These are phyloP conservation scores for Colletotrichum sp. DNA, from an alignment of 2,329 filamentous ascomycete species.

Conservation along the genomic window DNA sequence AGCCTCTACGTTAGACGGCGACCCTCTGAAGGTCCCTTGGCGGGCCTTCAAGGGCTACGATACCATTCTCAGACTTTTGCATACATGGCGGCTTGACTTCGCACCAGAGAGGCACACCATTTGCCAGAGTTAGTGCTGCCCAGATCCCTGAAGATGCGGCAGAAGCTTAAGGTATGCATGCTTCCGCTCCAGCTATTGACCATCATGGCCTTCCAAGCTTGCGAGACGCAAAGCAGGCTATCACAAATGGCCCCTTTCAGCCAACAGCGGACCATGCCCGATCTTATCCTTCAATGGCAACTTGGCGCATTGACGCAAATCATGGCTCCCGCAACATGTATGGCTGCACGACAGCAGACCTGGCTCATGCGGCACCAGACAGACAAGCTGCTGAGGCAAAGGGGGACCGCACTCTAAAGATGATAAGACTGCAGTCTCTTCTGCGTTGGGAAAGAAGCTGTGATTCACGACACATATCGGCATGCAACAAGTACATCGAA, in stretches of 20 bases:
- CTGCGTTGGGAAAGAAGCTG: not conserved
- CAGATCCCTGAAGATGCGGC: not conserved
- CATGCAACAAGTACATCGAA: not conserved
- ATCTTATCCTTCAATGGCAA: not conserved
- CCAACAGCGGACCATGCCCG: not conserved
- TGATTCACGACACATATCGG: not conserved
- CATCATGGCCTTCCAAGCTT: not conserved
- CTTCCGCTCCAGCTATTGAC: not conserved
- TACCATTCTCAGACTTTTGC: not conserved
- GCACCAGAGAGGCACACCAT: not conserved
- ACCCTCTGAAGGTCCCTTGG: not conserved
- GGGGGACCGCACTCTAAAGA: not conserved
- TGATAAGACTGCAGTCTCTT: conserved; percentile 1
- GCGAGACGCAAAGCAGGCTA: not conserved
- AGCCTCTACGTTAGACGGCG: not conserved
- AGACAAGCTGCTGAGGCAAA: not conserved
- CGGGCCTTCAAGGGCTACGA: not conserved
- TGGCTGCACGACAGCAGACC: not conserved
- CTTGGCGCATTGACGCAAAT: not conserved
- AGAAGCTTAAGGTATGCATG: not conserved
- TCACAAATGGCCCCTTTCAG: not conserved
- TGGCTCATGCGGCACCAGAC: not conserved
- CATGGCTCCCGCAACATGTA: not conserved
- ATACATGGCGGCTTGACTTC: not conserved
- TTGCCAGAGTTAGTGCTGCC: not conserved